Evolutionary conservation across 257 asterid genomes (phyloP), one percentile per base, ranked within the genome.

Genomic region (Lycium ferocissimum): DNA sequence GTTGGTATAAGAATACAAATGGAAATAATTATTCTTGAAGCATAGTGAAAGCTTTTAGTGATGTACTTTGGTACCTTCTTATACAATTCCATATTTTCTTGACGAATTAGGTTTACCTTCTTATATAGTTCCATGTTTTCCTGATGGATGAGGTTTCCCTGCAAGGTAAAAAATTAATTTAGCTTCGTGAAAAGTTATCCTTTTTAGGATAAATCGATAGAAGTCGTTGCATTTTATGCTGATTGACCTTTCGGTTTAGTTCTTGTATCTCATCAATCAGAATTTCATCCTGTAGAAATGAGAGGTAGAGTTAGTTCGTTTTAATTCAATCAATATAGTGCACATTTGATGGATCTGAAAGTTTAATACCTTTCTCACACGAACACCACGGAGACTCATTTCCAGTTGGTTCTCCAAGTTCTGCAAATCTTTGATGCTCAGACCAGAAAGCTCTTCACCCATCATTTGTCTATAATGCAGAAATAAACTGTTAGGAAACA

Each of bases 401-500:
- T 94, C 98, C 86, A 94, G 91, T 87, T 91, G 92, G 78, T 87
- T 92, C 88, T 92, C 98, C 89, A 94, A 84, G 89, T 84, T 91
- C 76, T 91, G 94, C 70, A 94, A 88, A 84, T 92, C 98, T 83
- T 87, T 89, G 62, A 93, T 89, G 82, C 83, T 86, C 80, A 94
- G 85, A 87, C 93, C 91, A 82, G 92, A 88, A 88, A 94, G 94
- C 80, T 92, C 94, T 86, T 93, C 94, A 12, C 97, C 98, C 93
- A 89, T 91, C 90, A 94, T 87, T 87, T 90, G 90, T 91, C 97
- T 94, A 89, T 84, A 33, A 82, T 78, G 82, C 82, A 53, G 22
- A 33, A 51, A 78, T 26, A 26, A 78, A 53, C 26, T 33, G 63
- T 78, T 33, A 26, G 53, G 15, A 49, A 26, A 76, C 63, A 76